Evolutionary conservation across 345 rosid genomes (phyloP).

Genomic region (Microcos paniculata): DNA sequence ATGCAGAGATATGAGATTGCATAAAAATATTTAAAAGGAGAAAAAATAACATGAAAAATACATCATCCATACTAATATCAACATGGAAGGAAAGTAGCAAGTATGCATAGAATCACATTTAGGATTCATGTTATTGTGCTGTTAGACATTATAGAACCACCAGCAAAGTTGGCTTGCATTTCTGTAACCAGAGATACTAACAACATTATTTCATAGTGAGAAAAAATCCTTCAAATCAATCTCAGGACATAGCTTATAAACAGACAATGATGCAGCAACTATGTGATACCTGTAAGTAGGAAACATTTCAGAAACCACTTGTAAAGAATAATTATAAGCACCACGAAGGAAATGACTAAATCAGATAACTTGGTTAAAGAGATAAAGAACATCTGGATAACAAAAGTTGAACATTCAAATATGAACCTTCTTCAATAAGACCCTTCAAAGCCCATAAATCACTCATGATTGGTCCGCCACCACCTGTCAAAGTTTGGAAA

Average conservation of each 20-base stretch:
- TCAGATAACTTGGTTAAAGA: neutral
- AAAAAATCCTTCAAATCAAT: neutral
- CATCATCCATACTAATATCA: neutral
- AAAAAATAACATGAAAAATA: neutral
- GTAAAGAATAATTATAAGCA: neutral
- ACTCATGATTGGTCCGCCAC: conserved; percentile 99
- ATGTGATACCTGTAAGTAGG: neutral
- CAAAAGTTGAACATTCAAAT: conserved; percentile 10
- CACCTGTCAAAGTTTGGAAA: conserved; percentile 58
- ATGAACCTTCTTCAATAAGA: conserved; percentile 83
- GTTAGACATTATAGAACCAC: neutral
- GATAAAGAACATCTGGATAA: neutral
- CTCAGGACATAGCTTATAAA: neutral
- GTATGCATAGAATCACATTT: neutral
- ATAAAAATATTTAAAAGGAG: neutral
- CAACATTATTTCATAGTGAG: neutral
- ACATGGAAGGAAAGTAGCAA: conserved; percentile 6
- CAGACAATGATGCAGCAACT: neutral
- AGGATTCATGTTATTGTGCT: neutral
- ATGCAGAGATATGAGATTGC: neutral
- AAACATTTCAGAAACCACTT: neutral
- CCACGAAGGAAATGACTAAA: neutral
- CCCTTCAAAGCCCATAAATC: conserved; percentile 99
- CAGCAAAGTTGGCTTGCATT: neutral
- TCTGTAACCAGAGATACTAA: neutral